Evolutionary conservation across 2,329 filamentous ascomycete genomes (phyloP).

Genomic region (Clonostachys rhizophaga): DNA sequence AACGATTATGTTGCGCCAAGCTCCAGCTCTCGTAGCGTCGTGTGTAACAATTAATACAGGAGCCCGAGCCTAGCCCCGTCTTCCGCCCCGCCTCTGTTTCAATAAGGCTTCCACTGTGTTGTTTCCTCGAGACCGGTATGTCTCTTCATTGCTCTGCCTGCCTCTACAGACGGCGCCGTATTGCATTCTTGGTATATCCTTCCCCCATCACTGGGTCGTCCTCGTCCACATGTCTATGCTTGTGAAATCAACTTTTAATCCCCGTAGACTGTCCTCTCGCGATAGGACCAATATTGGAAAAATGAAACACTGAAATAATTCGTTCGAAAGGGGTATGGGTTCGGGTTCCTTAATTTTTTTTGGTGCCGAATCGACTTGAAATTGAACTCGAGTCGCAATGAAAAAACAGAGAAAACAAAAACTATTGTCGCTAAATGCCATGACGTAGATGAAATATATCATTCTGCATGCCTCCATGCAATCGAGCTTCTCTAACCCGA

Average conservation of each 20-base stretch:
- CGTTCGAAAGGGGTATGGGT: conserved; percentile 3
- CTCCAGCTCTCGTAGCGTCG: too few species aligned
- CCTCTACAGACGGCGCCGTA: background rate
- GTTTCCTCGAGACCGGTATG: background rate
- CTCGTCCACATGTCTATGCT: background rate
- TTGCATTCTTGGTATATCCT: conserved; percentile 6
- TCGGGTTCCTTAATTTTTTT: conserved; percentile 2
- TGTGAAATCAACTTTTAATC: background rate
- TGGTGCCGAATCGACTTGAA: conserved; percentile 4
- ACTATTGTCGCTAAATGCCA: conserved; percentile 39
- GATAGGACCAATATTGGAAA: background rate
- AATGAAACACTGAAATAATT: background rate
- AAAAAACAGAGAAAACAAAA: conserved; percentile 1
- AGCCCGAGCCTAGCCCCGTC: background rate
- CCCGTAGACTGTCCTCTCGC: background rate
- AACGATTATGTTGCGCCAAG: too few species aligned
- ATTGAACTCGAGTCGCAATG: background rate
- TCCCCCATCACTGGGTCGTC: background rate
- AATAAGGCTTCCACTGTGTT: background rate
- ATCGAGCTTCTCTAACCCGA: conserved; percentile 1
- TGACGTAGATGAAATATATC: conserved; percentile 29
- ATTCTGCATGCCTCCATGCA: conserved; percentile 19
- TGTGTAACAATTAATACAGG: too few species aligned
- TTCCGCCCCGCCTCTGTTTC: background rate
- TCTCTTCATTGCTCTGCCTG: background rate